These are phyloP conservation scores for Russula virescens DNA, from an alignment of 768 basidiomycete species.

Conservation along the genomic window DNA sequence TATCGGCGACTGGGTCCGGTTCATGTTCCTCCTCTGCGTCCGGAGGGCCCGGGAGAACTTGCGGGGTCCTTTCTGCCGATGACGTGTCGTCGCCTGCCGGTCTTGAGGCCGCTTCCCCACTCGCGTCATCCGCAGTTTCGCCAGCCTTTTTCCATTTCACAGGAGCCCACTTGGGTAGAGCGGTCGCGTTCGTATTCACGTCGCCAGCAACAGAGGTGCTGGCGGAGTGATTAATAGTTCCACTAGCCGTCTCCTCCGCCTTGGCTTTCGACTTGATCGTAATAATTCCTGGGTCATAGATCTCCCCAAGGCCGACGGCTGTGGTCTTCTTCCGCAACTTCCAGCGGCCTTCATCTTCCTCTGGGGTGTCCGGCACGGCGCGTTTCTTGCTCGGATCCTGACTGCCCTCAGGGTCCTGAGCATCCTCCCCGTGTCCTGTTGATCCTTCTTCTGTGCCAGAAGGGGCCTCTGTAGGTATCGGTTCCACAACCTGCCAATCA, in stretches of 20 bases:
- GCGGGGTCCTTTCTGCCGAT: neutral
- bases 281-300: slow-evolving; percentile 75
- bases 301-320: slow-evolving; percentile 59
- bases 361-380: slow-evolving; percentile 30
- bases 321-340: slow-evolving; percentile 63
- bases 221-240: neutral
- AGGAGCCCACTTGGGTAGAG: slow-evolving; percentile 21
- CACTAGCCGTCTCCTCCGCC: slow-evolving; percentile 33
- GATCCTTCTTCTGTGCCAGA: slow-evolving; percentile 16
- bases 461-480: slow-evolving; percentile 27
- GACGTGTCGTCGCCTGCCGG: neutral
- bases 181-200: neutral
- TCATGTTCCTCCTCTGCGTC: neutral
- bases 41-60: neutral
- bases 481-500: slow-evolving; percentile 64
- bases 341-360: slow-evolving; percentile 52
- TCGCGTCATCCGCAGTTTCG: neutral
- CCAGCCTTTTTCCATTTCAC: slow-evolving; percentile 23
- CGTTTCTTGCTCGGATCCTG: slow-evolving; percentile 26
- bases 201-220: neutral
- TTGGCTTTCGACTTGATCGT: slow-evolving; percentile 56
- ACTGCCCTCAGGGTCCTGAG: slow-evolving; percentile 23
- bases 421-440: slow-evolving; percentile 17
- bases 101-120: neutral
- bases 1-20: neutral